These are phyloP conservation scores for Epichloe brachyelytri DNA, from an alignment of 2,329 filamentous ascomycete genomes.

Conservation along the genomic window DNA sequence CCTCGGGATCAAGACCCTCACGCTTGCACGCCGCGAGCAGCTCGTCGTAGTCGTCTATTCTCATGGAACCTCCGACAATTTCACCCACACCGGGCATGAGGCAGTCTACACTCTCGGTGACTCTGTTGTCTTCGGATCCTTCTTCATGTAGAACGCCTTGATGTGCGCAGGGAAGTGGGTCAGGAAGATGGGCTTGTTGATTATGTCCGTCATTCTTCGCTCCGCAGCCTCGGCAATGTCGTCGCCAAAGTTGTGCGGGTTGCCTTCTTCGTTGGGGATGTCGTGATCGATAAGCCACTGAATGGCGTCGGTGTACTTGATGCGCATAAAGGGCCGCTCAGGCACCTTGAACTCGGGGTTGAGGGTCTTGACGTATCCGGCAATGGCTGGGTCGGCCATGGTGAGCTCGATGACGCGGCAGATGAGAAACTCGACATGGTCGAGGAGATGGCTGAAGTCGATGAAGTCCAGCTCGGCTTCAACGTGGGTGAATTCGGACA, in stretches of 20 bases:
- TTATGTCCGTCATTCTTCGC: constrained; percentile 90
- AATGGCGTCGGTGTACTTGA: constrained; percentile 91
- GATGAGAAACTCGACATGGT: constrained; percentile 76
- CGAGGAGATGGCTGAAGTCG: constrained; percentile 75
- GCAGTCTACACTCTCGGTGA: constrained; percentile 84
- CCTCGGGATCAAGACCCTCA: constrained; percentile 69
- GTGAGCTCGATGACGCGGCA: constrained; percentile 73
- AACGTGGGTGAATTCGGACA: constrained; percentile 94
- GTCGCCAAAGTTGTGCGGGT: constrained; percentile 84
- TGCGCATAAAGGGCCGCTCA: constrained; percentile 77
- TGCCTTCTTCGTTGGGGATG: constrained; percentile 84
- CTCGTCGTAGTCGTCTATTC: constrained; percentile 84
- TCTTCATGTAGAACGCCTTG: constrained; percentile 99
- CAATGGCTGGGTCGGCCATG: constrained; percentile 59
- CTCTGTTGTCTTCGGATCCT: constrained; percentile 63
- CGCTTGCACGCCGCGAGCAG: constrained; percentile 77
- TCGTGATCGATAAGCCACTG: constrained; percentile 84
- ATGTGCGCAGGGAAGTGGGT: constrained; percentile 96
- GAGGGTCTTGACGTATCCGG: constrained; percentile 64
- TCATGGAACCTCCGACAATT: constrained; percentile 94
- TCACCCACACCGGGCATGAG: constrained; percentile 89
- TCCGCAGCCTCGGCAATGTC: constrained; percentile 97
- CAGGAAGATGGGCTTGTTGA: constrained; percentile 89
- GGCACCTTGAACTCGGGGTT: constrained; percentile 85
- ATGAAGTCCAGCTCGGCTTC: constrained; percentile 97